phyloP scores from a whole-genome alignment of 192 early-diverging fungal genomes.

The Entomortierella parvispora region DNA sequence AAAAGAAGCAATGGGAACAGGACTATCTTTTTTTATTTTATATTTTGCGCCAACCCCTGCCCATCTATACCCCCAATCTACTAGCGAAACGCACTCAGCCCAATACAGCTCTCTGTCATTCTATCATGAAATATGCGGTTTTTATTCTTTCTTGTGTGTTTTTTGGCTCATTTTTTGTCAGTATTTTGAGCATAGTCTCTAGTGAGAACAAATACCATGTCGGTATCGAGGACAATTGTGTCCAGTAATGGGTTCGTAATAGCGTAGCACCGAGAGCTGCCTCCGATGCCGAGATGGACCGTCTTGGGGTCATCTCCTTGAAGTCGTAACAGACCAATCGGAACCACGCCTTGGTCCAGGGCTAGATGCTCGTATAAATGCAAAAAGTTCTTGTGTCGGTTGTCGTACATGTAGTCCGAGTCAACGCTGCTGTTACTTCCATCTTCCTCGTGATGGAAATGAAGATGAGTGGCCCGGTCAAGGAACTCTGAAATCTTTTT shows the following conservation, averaged over 20 bases:
- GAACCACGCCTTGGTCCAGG: conserved; percentile 62
- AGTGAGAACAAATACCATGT: conserved; percentile 68
- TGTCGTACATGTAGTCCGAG: conserved; percentile 43
- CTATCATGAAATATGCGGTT: neutral
- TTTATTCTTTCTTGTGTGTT: neutral
- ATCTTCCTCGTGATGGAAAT: neutral
- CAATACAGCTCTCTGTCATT: neutral
- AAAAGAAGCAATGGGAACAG: too few relatives aligned
- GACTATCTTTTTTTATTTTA: too few relatives aligned
- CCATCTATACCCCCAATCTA: too few relatives aligned
- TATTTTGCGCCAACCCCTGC: too few relatives aligned
- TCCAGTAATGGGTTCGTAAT: conserved; percentile 73
- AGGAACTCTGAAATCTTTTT: conserved; percentile 29
- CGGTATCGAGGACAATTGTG: conserved; percentile 61
- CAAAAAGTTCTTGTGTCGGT: conserved; percentile 57
- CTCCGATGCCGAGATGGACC: conserved; percentile 52
- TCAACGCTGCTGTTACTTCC: conserved; percentile 20
- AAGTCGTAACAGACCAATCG: conserved; percentile 59
- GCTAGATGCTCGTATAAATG: conserved; percentile 66
- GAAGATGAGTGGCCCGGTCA: neutral
- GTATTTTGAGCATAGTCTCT: neutral
- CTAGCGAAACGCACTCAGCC: too few relatives aligned
- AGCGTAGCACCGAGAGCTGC: conserved; percentile 69
- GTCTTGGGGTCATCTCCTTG: conserved; percentile 52
- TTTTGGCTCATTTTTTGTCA: neutral